Base-by-base conservation (phyloP, 2,329 filamentous ascomycete genomes). In the Hirsutella thompsonii region DNA sequence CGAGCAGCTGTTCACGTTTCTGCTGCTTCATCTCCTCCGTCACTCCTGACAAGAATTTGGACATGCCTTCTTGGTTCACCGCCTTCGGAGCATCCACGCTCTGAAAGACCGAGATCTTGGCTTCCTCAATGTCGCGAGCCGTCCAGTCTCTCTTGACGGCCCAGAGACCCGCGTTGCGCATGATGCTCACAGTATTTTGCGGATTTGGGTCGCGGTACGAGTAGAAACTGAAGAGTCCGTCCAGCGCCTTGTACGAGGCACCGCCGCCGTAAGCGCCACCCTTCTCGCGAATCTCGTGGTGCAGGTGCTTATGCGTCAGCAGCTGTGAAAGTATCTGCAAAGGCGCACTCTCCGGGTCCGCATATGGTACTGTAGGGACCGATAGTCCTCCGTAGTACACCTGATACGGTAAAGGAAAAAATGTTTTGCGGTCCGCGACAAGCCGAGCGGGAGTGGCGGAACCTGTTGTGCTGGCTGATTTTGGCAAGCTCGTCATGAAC, bases 131-230 rank as follows among this genome's bases (percentile, higher is more conserved):
- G 56, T 98, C 89, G 30, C 81, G 78, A 20, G 83, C 78, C 1
- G 78, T 79, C 88, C 88, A 96, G 42, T 78, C 61, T 52, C 82
- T 83, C 49, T 94, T 81, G 10, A 79, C 71, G 0, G 89, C 92
- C 79, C 88, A 95, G 20, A 72, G 67, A 1, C 90, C 92, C 1
- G 87, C 84, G 42, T 82, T 81, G 26, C 74, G 69, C 79, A 95
- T 94, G 45, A 95, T 84, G 42, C 74, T 76, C 49, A 96, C 67
- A 0, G 87, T 90, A 61, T 94, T 95, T 46, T 81, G 70, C 0
- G 92, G 90, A 57, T 96, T 95, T 3, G 92, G 92, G 57, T 98
- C 92, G 39, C 92, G 84, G 70, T 98, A 98, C 36, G 85, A 90
- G 65, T 94, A 95, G 66, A 95, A 93, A 14, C 87, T 87, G 52